Evolutionary conservation across 257 asterid genomes (phyloP).

Genomic region (Capsicum baccatum): DNA sequence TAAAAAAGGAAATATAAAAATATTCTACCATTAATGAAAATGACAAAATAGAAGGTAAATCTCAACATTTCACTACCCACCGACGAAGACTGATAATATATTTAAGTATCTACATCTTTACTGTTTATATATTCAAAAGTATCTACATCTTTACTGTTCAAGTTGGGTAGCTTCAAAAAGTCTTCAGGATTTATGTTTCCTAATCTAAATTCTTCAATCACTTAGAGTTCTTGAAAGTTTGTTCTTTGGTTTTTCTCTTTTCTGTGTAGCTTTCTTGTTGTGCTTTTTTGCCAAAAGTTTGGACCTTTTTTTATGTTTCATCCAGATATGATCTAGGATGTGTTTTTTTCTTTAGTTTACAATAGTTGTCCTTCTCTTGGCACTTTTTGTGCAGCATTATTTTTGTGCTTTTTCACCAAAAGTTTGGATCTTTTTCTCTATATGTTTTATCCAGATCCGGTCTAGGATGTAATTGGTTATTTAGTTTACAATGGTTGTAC

Average conservation of each 20-base stretch:
- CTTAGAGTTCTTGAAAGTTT: background rate
- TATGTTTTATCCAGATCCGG: background rate
- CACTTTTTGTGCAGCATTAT: background rate
- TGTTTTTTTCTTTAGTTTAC: background rate
- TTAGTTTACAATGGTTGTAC: background rate
- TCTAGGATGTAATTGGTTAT: background rate
- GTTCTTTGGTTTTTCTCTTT: background rate
- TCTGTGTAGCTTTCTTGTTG: background rate
- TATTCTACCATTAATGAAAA: no score
- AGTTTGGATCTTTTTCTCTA: background rate
- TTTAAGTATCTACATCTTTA: background rate
- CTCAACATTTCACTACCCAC: no score
- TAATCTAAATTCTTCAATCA: background rate
- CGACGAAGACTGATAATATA: no score
- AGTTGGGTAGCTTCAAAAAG: no score
- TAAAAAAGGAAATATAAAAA: no score
- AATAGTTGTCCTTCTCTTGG: background rate
- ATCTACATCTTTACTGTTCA: background rate
- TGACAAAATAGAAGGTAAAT: no score
- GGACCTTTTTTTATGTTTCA: background rate
- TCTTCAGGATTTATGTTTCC: background rate
- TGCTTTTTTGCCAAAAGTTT: background rate
- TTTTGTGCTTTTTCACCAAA: background rate
- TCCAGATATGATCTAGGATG: background rate
- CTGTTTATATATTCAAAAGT: background rate